Conservation (phyloP, 305 asterid genomes). For the Solanum chacoense region DNA sequence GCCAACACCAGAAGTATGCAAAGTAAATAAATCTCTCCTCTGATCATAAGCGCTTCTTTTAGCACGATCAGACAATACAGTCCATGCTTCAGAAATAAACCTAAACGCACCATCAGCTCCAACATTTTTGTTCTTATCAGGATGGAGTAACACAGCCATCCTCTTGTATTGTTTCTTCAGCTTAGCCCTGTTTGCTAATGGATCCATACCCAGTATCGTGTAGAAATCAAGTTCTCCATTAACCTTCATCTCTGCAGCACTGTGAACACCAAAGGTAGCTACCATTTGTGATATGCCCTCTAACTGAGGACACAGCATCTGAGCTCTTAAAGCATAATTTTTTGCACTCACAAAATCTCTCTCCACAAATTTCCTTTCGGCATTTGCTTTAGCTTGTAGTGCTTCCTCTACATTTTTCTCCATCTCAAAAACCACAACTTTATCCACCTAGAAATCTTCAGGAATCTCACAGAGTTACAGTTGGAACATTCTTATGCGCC, state of each 20-base stretch:
- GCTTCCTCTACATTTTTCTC: slow-evolving; percentile 70
- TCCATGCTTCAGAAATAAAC: slow-evolving; percentile 21
- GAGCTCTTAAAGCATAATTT: slow-evolving; percentile 70
- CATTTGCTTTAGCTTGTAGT: slow-evolving; percentile 48
- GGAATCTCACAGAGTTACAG: background rate
- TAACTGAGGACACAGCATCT: slow-evolving; percentile 67
- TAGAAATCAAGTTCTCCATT: slow-evolving; percentile 79
- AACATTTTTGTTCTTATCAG: slow-evolving; percentile 16
- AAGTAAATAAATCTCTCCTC: slow-evolving; percentile 40
- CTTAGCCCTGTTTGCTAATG: slow-evolving; percentile 8
- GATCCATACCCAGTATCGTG: slow-evolving; percentile 71
- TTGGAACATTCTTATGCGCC: background rate
- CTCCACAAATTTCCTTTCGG: slow-evolving; percentile 71
- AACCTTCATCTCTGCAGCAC: slow-evolving; percentile 64
- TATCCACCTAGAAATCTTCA: background rate
- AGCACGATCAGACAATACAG: slow-evolving; percentile 10
- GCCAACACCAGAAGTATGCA: slow-evolving; percentile 31
- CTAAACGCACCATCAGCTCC: slow-evolving; percentile 23
- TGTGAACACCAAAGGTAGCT: slow-evolving; percentile 70
- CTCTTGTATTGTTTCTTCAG: slow-evolving; percentile 19
- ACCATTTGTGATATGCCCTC: slow-evolving; percentile 90
- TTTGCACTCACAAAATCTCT: slow-evolving; percentile 61
- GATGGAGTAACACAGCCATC: slow-evolving; percentile 23
- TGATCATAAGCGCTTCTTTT: slow-evolving; percentile 55
- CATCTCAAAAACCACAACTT: slow-evolving; percentile 29